Conservation (phyloP, 2,329 filamentous ascomycete genomes). For the Aspergillus pseudoterreus region DNA sequence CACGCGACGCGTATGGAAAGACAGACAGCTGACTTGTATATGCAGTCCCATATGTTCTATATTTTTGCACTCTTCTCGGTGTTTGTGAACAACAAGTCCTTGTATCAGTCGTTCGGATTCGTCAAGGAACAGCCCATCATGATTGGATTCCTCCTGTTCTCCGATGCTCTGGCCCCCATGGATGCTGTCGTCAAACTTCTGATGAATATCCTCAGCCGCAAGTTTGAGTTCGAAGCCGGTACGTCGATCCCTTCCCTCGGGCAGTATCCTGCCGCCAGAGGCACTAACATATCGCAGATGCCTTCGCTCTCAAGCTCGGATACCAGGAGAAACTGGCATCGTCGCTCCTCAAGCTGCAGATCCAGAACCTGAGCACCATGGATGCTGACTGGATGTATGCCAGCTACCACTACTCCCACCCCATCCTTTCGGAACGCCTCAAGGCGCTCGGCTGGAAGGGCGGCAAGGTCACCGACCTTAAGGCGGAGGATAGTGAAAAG, state of each 20-base stretch:
- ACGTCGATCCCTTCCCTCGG: constrained; percentile 11
- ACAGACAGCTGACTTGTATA: constrained; percentile 3
- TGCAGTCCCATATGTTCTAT: constrained; percentile 86
- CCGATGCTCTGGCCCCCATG: constrained; percentile 89
- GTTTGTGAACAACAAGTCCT: constrained; percentile 90
- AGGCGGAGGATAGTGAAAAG: constrained; percentile 53
- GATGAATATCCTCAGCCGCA: constrained; percentile 93
- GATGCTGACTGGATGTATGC: constrained; percentile 98
- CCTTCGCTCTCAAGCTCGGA: constrained; percentile 79
- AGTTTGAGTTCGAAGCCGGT: constrained; percentile 93
- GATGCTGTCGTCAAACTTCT: constrained; percentile 91
- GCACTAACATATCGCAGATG: constrained; percentile 51
- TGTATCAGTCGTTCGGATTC: constrained; percentile 93
- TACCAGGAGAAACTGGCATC: constrained; percentile 78
- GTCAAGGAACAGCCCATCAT: constrained; percentile 79
- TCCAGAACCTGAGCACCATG: constrained; percentile 97
- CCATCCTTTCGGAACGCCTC: constrained; percentile 88
- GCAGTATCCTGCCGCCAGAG: background rate
- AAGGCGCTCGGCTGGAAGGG: constrained; percentile 87
- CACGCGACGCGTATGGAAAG: background rate
- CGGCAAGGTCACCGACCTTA: constrained; percentile 42
- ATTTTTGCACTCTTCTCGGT: constrained; percentile 95
- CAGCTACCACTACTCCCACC: constrained; percentile 97
- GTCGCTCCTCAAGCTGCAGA: constrained; percentile 93
- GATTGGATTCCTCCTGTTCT: constrained; percentile 96